Percentiles rank a stretch among this genome's conserved stretches.
Conservation (phyloP, 1,284 basidiomycete species). For the Moesziomyces aphidis region DNA sequence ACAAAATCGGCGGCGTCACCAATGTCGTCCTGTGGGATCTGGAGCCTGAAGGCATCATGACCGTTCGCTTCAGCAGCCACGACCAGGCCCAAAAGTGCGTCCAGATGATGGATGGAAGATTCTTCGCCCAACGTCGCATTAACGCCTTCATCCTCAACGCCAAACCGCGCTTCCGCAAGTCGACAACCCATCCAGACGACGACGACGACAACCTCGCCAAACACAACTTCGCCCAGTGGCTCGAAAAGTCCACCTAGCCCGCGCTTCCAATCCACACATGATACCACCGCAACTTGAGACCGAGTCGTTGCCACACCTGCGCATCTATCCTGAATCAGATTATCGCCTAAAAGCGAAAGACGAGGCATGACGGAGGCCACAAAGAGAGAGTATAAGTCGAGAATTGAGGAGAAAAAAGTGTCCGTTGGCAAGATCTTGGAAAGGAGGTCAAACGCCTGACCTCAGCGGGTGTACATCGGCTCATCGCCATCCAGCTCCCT, state of each 20-base stretch:
- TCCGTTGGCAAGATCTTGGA: not conserved
- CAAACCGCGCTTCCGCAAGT: slow-evolving; percentile 82
- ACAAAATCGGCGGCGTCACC: slow-evolving; percentile 88
- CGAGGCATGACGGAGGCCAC: too few relatives aligned
- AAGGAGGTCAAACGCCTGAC: not conserved
- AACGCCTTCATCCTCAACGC: slow-evolving; percentile 84
- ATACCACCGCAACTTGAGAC: not conserved
- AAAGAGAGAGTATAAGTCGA: not conserved
- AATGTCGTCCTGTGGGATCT: slow-evolving; percentile 96
- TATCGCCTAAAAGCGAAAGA: not conserved
- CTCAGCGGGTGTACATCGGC: slow-evolving; percentile 22
- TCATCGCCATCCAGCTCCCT: slow-evolving; percentile 29
- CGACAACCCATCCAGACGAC: slow-evolving; percentile 47
- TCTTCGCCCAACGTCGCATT: slow-evolving; percentile 85
- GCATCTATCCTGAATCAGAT: not conserved
- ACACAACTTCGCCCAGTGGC: not conserved
- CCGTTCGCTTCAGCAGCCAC: slow-evolving; percentile 91
- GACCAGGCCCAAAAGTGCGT: slow-evolving; percentile 89
- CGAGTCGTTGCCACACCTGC: not conserved
- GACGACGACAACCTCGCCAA: slow-evolving; percentile 28
- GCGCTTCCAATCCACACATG: not conserved
- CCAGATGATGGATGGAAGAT: slow-evolving; percentile 94
- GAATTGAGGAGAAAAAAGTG: not conserved
- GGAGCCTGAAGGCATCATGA: slow-evolving; percentile 94
- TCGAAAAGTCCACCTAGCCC: not conserved